Conservation (phyloP, 495 filamentous ascomycete species). For the Penicillium robsamsonii region DNA sequence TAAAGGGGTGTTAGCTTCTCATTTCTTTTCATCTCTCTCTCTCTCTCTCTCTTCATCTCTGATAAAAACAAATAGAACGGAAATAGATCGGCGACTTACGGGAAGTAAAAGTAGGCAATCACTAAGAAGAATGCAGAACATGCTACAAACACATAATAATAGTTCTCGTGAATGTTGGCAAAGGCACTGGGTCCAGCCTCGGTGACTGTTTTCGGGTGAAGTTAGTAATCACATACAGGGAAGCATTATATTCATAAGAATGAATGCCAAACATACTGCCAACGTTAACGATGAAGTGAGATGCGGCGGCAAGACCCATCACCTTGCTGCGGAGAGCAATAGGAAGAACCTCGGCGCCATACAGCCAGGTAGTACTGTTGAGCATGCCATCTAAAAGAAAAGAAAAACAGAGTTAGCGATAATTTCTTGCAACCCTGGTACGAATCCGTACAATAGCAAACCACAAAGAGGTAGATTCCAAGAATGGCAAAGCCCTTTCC, state of each 20-base stretch:
- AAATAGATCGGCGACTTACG: conserved; percentile 29
- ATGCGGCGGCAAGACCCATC: conserved; percentile 56
- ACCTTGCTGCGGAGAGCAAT: conserved; percentile 57
- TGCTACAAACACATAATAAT: conserved; percentile 58
- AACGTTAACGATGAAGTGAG: conserved; percentile 60
- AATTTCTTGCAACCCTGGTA: neutral
- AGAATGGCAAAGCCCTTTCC: conserved; percentile 62
- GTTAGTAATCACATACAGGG: neutral
- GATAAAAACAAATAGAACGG: neutral
- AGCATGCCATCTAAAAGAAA: conserved; percentile 49
- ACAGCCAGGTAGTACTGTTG: conserved; percentile 60
- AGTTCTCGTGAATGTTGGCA: conserved; percentile 57
- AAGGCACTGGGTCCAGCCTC: conserved; percentile 59
- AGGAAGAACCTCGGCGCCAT: conserved; percentile 58
- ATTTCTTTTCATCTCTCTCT: neutral
- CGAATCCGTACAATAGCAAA: conserved; percentile 50
- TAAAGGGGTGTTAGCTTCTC: conserved; percentile 7
- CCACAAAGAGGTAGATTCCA: conserved; percentile 59
- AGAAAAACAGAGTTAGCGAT: conserved; percentile 6
- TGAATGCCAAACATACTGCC: conserved; percentile 32
- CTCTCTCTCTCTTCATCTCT: neutral
- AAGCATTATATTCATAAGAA: neutral
- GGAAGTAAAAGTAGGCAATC: conserved; percentile 55
- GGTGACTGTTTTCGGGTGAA: conserved; percentile 37
- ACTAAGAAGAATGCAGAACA: conserved; percentile 51